Evolutionary conservation across 177 flowering plant genomes (phyloP).

Genomic region (Vitis hybrid): DNA sequence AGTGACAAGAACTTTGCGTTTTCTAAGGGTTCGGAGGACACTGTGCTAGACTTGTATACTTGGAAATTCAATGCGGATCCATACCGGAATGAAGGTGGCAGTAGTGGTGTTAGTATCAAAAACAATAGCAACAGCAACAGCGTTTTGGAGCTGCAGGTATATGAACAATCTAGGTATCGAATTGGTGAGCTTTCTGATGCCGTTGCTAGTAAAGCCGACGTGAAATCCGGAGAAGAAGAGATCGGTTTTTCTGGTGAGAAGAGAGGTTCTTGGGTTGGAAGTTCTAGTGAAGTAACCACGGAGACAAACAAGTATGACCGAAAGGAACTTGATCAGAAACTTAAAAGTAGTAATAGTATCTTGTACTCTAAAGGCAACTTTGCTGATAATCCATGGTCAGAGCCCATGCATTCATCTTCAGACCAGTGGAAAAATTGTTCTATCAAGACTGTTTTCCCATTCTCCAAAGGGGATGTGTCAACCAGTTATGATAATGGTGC

Average conservation of each 20-base stretch:
- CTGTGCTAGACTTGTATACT: conserved; percentile 51
- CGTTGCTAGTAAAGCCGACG: conserved; percentile 18
- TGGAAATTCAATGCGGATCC: conserved; percentile 43
- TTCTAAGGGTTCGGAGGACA: conserved; percentile 47
- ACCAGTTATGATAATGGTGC: conserved; percentile 30
- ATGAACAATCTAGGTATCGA: conserved; percentile 34
- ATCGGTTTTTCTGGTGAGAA: conserved; percentile 39
- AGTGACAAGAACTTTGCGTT: conserved; percentile 44
- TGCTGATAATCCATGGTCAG: conserved; percentile 45
- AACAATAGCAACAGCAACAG: conserved; percentile 3
- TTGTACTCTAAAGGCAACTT: conserved; percentile 33
- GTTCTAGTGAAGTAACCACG: conserved; percentile 42
- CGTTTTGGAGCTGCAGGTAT: conserved; percentile 31
- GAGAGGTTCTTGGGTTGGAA: conserved; percentile 50
- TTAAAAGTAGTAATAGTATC: conserved; percentile 14
- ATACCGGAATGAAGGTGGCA: conserved; percentile 27
- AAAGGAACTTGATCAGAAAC: conserved; percentile 38
- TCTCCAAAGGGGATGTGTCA: conserved; percentile 44
- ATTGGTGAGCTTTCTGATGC: conserved; percentile 13
- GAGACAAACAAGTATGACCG: conserved; percentile 36
- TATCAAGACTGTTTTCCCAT: conserved; percentile 72
- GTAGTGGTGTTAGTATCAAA: neutral
- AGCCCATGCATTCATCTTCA: conserved; percentile 27
- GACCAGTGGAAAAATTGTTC: conserved; percentile 71
- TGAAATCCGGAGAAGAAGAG: conserved; percentile 37